Percentiles rank a stretch among this genome's conserved stretches.
These are phyloP conservation scores for Entomortierella beljakovae DNA, from an alignment of 192 early-diverging fungal species.

Conservation along the genomic window DNA sequence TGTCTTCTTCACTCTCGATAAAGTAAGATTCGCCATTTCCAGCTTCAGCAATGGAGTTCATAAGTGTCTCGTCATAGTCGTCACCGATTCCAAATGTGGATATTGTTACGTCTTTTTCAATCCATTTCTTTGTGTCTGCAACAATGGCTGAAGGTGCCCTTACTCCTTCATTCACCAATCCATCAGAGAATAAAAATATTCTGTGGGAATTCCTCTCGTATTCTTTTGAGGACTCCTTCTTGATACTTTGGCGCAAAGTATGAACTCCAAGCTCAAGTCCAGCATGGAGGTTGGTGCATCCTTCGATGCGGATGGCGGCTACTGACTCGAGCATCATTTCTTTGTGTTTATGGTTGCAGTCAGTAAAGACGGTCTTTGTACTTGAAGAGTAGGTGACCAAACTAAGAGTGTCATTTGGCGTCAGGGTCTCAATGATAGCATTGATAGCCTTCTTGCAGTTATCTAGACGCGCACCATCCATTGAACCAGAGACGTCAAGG, in stretches of 20 bases:
- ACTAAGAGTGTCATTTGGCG: slow-evolving; percentile 36
- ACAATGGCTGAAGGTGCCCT: slow-evolving; percentile 14
- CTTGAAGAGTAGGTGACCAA: slow-evolving; percentile 26
- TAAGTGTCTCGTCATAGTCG: slow-evolving; percentile 42
- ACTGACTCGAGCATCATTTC: slow-evolving; percentile 24
- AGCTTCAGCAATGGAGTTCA: slow-evolving; percentile 33
- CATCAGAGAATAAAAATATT: slow-evolving; percentile 43
- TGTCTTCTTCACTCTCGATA: slow-evolving; percentile 37
- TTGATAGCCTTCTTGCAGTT: slow-evolving; percentile 35
- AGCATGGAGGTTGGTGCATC: slow-evolving; percentile 19
- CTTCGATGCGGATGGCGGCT: slow-evolving; percentile 4
- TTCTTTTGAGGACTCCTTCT: slow-evolving; percentile 17
- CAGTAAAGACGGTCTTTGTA: slow-evolving; percentile 26
- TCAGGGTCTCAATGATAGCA: slow-evolving; percentile 24
- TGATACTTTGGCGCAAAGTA: slow-evolving; percentile 27
- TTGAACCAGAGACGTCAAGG: slow-evolving; percentile 32
- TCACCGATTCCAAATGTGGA: slow-evolving; percentile 49
- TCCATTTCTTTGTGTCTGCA: slow-evolving; percentile 24
- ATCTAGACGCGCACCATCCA: slow-evolving; percentile 19
- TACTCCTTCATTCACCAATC: slow-evolving; percentile 27
- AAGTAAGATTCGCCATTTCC: slow-evolving; percentile 34
- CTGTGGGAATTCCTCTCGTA: slow-evolving; percentile 21
- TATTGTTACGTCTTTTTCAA: slow-evolving; percentile 25
- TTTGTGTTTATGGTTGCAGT: slow-evolving; percentile 39
- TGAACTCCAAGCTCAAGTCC: slow-evolving; percentile 31